Base-by-base conservation (phyloP, 2,329 filamentous ascomycete genomes). In the Corynespora cassiicola region DNA sequence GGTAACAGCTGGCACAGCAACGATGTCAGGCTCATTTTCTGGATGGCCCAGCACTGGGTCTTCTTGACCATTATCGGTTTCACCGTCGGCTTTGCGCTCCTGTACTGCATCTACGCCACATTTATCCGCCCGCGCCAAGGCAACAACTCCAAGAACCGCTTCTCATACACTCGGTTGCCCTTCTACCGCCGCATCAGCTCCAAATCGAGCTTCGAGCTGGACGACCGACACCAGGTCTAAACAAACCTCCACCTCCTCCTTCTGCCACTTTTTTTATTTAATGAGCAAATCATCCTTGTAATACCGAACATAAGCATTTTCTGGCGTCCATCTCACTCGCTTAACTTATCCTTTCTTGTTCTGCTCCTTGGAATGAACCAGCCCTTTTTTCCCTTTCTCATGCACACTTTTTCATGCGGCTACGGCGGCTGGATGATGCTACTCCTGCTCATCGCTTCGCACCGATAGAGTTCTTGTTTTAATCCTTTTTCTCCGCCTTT, bases 1-100 rank as follows among this genome's bases (percentile, higher is more conserved):
- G 82, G 82, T 26, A 83, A 80, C 65, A 84, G 80, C 66, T 85
- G 82, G 82, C 82, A 86, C 58, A 77, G 75, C 30, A 78, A 75
- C 45, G 82, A 86, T 53, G 82, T 84, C 32, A 74, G 76, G 57
- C 60, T 85, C 35, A 85, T 86, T 42, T 84, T 85, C 65, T 86
- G 82, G 80, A 79, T 82, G 74, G 77, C 45, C 8, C 55, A 58
- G 9, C 66, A 82, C 56, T 82, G 79, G 79, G 48, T 81, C 36
- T 65, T 82, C 31, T 69, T 82, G 7, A 81, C 79, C 1, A 55
- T 78, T 20, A 53, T 75, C 20, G 79, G 79, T n/a, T 81, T 80
- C 50, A 48, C 72, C 16, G 44, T 79, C 6, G 78, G 75, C 11
- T 76, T 75, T 26, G 53, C 76, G 7, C 65, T 81, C 7, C 75